Base-by-base conservation (phyloP, 129 eudicot species). In the Chrysanthemum makinoi region DNA sequence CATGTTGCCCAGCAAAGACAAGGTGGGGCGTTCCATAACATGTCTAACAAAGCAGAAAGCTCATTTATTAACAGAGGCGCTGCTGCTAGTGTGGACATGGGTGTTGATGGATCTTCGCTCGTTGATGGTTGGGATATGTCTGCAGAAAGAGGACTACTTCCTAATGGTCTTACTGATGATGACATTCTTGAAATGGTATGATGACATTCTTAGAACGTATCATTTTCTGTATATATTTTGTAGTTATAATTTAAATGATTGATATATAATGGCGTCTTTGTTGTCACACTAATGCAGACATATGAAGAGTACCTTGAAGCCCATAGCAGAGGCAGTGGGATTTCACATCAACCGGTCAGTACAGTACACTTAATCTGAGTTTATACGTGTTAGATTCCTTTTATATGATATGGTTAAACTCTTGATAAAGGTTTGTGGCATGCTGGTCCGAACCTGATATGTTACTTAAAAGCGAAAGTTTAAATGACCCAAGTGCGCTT, bases 251-350 rank as follows among this genome's bases (percentile, higher is more conserved):
- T 58, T 67, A 19, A 66, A 17, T 67, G 43, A 14, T 5, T 62
- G 13, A 19, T 50, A 18, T 6, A 48, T 68, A 50, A 68, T 70
- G 28, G 59, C 56, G 43, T 35, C 1, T 35, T 35, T 30, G 7
- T 35, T 35, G 43, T 35, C 0, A 28, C 72, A 75, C 39, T 44
- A 57, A 69, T 83, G 88, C 87, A 92, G 98, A 86, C 96, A 11
- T 92, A 92, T 92, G 98, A 92, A 77, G 98, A 92, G 69, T 92
- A 92, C 65, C 81, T 89, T 74, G 95, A 92, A 79, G 98, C 95
- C 78, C 87, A 87, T 75, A 73, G 82, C 79, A 82, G 83, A 75
- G 70, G 78, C 75, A 62, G 26, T 72, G 75, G 73, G 62, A 75
- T 77, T 66, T 66, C 77, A 63, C 79, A 73, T 65, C 83, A 82